These are phyloP conservation scores for Coprinopsis strossmayeri DNA, from an alignment of 768 basidiomycete genomes.

Conservation along the genomic window DNA sequence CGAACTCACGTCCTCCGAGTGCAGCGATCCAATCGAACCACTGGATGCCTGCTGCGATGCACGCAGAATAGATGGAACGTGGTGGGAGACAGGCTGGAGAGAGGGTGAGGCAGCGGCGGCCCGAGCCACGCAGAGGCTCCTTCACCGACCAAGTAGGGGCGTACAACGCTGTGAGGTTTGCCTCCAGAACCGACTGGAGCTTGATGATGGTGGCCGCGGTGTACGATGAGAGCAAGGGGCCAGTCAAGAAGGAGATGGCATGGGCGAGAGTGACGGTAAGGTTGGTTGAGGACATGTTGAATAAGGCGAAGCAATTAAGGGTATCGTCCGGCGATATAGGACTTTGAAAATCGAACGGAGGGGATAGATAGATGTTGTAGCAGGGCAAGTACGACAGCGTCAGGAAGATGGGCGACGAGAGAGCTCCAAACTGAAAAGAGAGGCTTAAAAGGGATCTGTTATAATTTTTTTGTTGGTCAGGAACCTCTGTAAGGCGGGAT, in stretches of 20 bases:
- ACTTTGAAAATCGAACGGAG: background rate
- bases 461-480: background rate
- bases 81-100: constrained; percentile 67
- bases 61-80: constrained; percentile 63
- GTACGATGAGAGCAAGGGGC: constrained; percentile 51
- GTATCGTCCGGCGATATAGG: constrained; percentile 66
- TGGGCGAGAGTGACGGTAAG: constrained; percentile 69
- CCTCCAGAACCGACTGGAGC: constrained; percentile 66
- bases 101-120: constrained; percentile 68
- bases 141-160: constrained; percentile 58
- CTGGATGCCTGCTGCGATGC: constrained; percentile 60
- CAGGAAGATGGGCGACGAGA: background rate
- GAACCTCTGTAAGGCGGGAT: constrained; percentile 1
- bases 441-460: background rate
- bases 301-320: constrained; percentile 16
- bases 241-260: constrained; percentile 67
- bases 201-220: constrained; percentile 58
- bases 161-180: constrained; percentile 65
- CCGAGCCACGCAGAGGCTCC: constrained; percentile 63
- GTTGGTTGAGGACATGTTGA: constrained; percentile 39
- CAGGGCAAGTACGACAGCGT: background rate
- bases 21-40: constrained; percentile 78
- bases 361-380: background rate
- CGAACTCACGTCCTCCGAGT: constrained; percentile 66
- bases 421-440: background rate